Evolutionary conservation across 805 yeast species (phyloP).

Genomic region (Pichia ethanolica): DNA sequence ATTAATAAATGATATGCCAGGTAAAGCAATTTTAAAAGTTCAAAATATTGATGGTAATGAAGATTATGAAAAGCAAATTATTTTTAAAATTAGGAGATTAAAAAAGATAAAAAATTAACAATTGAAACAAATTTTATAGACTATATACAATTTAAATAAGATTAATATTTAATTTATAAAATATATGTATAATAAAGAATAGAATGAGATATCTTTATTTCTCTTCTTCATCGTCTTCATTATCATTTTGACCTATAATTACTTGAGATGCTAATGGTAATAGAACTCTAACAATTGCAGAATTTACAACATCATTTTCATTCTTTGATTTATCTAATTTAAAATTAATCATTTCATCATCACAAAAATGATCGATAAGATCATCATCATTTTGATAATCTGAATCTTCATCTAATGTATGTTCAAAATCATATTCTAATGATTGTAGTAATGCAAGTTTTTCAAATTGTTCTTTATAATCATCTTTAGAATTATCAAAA

Average conservation of each 20-base stretch:
- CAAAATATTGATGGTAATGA: constrained; percentile 9
- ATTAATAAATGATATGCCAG: constrained; percentile 22
- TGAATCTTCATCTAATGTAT: constrained; percentile 17
- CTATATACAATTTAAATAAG: too few species aligned
- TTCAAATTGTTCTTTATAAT: constrained; percentile 22
- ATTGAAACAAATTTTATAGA: too few species aligned
- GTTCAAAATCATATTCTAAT: constrained; percentile 31
- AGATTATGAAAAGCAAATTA: constrained; percentile 3
- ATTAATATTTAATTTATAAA: too few species aligned
- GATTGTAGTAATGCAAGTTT: constrained; percentile 29
- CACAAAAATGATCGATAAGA: constrained; percentile 24
- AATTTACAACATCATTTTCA: constrained; percentile 16
- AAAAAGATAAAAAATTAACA: too few species aligned
- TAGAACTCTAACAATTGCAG: constrained; percentile 24
- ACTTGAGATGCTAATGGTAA: constrained; percentile 31
- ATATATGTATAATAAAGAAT: background rate
- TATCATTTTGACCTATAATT: constrained; percentile 17
- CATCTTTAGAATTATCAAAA: constrained; percentile 15
- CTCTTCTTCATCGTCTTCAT: constrained; percentile 3
- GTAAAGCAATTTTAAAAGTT: constrained; percentile 21
- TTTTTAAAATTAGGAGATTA: constrained; percentile 6
- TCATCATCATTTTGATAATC: constrained; percentile 25
- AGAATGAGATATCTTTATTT: background rate
- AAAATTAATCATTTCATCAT: constrained; percentile 22
- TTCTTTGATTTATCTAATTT: constrained; percentile 9